Evolutionary conservation across 371 early-diverging fungal genomes (phyloP).

Genomic region (Conidiobolus incongruus): DNA sequence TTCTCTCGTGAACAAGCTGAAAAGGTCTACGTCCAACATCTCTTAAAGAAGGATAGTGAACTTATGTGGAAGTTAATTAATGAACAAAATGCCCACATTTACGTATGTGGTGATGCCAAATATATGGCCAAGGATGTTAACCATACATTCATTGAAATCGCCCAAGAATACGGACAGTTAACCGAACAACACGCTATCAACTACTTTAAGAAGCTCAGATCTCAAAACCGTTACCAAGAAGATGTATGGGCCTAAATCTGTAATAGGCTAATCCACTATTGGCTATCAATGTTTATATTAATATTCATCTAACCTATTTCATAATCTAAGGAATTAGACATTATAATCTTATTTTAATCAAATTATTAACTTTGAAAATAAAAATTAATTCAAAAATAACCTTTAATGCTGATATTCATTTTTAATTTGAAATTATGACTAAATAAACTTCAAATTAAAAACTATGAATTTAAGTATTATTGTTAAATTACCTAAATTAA

Average conservation of each 20-base stretch:
- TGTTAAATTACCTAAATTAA: too few species aligned
- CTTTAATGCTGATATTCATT: too few species aligned
- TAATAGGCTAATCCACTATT: neutral
- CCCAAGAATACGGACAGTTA: constrained; percentile 36
- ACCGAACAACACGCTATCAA: constrained; percentile 38
- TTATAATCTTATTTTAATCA: too few species aligned
- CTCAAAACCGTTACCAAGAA: constrained; percentile 68
- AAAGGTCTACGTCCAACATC: constrained; percentile 81
- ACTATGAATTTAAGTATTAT: too few species aligned
- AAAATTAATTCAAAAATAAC: too few species aligned
- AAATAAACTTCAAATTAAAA: too few species aligned
- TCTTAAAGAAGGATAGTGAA: constrained; percentile 30
- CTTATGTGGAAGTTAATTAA: constrained; percentile 53
- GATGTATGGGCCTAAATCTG: constrained; percentile 75
- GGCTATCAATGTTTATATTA: neutral
- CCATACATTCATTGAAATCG: constrained; percentile 37
- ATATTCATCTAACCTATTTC: neutral
- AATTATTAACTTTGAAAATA: too few species aligned
- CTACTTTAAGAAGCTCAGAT: constrained; percentile 64
- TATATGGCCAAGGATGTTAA: constrained; percentile 88
- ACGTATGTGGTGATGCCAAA: constrained; percentile 92
- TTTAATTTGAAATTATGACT: too few species aligned
- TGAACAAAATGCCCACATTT: constrained; percentile 48
- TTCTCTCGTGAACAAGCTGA: constrained; percentile 58
- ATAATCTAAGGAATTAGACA: too few species aligned